A percentile compares a stretch with the other conserved stretches of the same genome.
Conservation (phyloP, 176 grass and related monocot species). For the Aechmea fasciata region DNA sequence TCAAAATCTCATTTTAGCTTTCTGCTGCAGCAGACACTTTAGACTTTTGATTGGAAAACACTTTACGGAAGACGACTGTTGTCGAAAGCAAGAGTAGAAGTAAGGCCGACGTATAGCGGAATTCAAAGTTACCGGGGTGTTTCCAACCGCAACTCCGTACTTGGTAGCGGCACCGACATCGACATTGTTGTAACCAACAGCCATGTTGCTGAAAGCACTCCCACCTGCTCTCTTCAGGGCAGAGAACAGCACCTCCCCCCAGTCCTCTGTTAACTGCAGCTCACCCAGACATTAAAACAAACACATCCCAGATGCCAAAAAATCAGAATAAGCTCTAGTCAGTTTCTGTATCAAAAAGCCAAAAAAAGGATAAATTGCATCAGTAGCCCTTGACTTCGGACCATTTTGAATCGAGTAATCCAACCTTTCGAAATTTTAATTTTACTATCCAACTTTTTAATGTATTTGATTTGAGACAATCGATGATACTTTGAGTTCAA, state of each 20-base stretch:
- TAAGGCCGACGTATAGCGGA: no score
- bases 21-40: no score
- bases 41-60: no score
- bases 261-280: conserved; percentile 77
- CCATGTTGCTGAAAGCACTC: conserved; percentile 95
- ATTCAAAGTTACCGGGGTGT: conserved; percentile 50
- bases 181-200: conserved; percentile 95
- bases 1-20: no score
- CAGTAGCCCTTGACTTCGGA: no score
- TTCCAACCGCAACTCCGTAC: conserved; percentile 68
- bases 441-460: no score
- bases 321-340: not conserved
- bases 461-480: no score
- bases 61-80: not conserved
- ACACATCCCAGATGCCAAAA: not conserved
- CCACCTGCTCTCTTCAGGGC: conserved; percentile 77
- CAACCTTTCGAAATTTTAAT: no score
- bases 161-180: conserved; percentile 62
- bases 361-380: no score
- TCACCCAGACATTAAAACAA: conserved; percentile 17
- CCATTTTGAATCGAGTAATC: no score
- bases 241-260: conserved; percentile 92
- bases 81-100: not conserved
- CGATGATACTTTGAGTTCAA: no score
- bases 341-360: no score